Evolutionary conservation across 2,329 filamentous ascomycete genomes (phyloP), one percentile per base, ranked within the genome.

Genomic region (Arthroderma uncinatum): DNA sequence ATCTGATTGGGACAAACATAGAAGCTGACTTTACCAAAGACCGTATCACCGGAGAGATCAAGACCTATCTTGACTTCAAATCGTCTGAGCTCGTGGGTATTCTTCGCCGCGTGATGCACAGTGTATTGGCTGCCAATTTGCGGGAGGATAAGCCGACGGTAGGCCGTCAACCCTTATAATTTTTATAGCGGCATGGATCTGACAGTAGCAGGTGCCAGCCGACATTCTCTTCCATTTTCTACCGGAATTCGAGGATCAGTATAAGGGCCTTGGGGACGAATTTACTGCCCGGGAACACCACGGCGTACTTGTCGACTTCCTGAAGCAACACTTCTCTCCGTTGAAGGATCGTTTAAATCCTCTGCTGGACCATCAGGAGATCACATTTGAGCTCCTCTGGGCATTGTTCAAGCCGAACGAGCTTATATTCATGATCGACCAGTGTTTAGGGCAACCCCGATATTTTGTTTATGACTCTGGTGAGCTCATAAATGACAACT

Each of bases 351-450:
- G 57, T 48, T 57, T 66, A 33, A 30, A 19, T 42, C 58, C 58
- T 36, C 62, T 67, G 53, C 57, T 67, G 9, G 33, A 62, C 48
- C 47, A n/a, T n/a, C n/a, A n/a, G n/a, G n/a, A n/a, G n/a, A n/a
- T n/a, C n/a, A n/a, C n/a, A n/a, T n/a, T n/a, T n/a, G n/a, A n/a
- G n/a, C n/a, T n/a, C n/a, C n/a, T n/a, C n/a, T n/a, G n/a, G n/a
- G n/a, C n/a, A n/a, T n/a, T n/a, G n/a, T n/a, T n/a, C n/a, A n/a
- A n/a, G n/a, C n/a, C n/a, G n/a, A n/a, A n/a, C n/a, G n/a, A n/a
- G n/a, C n/a, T n/a, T n/a, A n/a, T n/a, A n/a, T n/a, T n/a, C n/a
- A n/a, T n/a, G n/a, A n/a, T n/a, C n/a, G n/a, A n/a, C n/a, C n/a
- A n/a, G n/a, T n/a, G n/a, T n/a, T n/a, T n/a, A 61, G n/a, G n/a